Base-by-base conservation (phyloP, 139 green algal species). In the Chlorella sp. region DNA sequence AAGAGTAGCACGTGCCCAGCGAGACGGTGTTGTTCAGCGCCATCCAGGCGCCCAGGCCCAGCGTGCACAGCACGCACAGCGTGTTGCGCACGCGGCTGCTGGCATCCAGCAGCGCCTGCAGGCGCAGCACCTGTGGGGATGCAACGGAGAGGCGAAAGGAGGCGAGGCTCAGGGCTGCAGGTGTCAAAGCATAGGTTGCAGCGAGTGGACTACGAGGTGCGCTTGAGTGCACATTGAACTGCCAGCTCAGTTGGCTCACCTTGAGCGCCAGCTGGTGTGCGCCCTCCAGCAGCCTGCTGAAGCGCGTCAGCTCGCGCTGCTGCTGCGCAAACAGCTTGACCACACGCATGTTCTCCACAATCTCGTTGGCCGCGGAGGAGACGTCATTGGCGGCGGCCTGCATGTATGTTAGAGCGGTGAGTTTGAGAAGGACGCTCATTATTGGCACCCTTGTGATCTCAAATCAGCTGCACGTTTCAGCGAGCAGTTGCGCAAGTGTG, bases 261-360 rank as follows among this genome's bases (percentile, higher is more conserved):
- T 84, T 65, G 22, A 76, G 44, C 3, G 73, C 60, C 60, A 79
- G 48, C 2, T 17, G 34, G 65, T 85, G 75, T 20, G 81, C 69
- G 0, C 9, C 22, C 51, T 85, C 82, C 44, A 88, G 56, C 73
- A 90, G 76, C 13, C 48, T 41, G 19, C 60, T 43, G 75, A 84
- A 90, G 41, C 86, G 64, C 13, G 48, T 43, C 34, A 85, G 44
- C 75, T 90, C 81, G 13, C 60, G 43, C 36, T 60, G 19, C 76
- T 90, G 48, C 82, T 83, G 78, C 26, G 70, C 69, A 87, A 87
- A 87, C 51, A 84, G 54, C 70, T 86, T 86, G 30, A 86, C 81
- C 70, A 86, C 70, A 19, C 40, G 54, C 38, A 84, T 83, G 85
- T 90, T 90, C 64, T 90, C 86, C 24, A 90, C 62, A 13, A 87